phyloP scores from a whole-genome alignment of 106 monocot genomes.

The Chionographis japonica region DNA sequence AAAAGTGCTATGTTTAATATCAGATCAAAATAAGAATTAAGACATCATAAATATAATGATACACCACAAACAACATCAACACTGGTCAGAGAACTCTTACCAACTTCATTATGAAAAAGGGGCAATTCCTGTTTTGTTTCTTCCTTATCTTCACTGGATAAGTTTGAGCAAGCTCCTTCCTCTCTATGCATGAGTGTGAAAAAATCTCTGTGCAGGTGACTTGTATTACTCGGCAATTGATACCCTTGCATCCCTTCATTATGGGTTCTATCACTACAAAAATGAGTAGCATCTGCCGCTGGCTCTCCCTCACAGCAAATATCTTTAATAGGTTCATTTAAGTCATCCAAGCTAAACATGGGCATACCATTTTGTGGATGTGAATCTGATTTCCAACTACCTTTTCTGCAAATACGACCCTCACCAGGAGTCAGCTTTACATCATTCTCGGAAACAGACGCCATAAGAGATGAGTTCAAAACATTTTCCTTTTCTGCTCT shows the following conservation, averaged over 20 bases:
- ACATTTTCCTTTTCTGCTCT: constrained; percentile 6
- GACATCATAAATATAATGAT: too few species aligned
- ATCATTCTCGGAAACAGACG: constrained; percentile 13
- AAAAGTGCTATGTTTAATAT: too few species aligned
- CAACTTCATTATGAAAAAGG: constrained; percentile 17
- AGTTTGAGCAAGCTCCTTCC: constrained; percentile 18
- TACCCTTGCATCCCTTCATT: constrained; percentile 15
- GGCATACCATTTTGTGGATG: background rate
- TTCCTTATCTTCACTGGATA: constrained; percentile 6
- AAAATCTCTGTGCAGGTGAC: constrained; percentile 1
- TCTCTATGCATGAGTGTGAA: constrained; percentile 13
- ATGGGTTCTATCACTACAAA: constrained; percentile 5
- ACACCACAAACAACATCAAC: too few species aligned
- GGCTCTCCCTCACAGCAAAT: constrained; percentile 6
- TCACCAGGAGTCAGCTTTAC: constrained; percentile 27
- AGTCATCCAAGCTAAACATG: constrained; percentile 9
- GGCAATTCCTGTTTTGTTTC: constrained; percentile 15
- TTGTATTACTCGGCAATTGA: constrained; percentile 5
- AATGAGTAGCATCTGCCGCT: constrained; percentile 7
- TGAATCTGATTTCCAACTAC: background rate
- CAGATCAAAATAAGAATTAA: too few species aligned
- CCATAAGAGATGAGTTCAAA: constrained; percentile 3
- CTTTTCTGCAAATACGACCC: constrained; percentile 6
- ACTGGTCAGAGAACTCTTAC: constrained; percentile 22
- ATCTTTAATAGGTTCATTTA: constrained; percentile 43